Percentiles rank a stretch among this genome's conserved stretches.
Conservation (phyloP, 2,329 filamentous ascomycete genomes). For the Metarhizium anisopliae region DNA sequence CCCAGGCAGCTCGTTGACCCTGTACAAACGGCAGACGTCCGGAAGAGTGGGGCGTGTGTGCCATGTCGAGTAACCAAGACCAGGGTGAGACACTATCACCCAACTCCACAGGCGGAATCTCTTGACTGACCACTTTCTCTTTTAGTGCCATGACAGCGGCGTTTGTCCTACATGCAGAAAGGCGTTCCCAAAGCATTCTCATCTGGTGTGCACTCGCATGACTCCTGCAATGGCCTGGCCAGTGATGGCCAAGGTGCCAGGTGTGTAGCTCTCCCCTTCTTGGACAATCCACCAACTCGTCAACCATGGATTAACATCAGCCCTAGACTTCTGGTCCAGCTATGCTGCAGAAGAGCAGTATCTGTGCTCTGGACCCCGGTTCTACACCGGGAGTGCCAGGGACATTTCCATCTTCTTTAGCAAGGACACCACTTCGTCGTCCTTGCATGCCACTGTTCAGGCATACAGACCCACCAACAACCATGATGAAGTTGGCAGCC, state of each 20-base stretch:
- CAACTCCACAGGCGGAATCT: constrained; percentile 8
- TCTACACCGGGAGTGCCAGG: constrained; percentile 26
- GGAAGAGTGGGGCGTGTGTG: constrained; percentile 38
- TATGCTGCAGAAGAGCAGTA: constrained; percentile 24
- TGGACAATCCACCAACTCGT: background rate
- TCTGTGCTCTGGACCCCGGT: constrained; percentile 23
- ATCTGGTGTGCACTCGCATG: constrained; percentile 29
- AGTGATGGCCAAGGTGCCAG: constrained; percentile 27
- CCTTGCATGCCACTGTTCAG: constrained; percentile 29
- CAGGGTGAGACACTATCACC: constrained; percentile 28
- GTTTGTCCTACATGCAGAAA: constrained; percentile 33
- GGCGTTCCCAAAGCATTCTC: constrained; percentile 30
- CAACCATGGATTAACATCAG: constrained; percentile 10
- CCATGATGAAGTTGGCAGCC: constrained; percentile 18
- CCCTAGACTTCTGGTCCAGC: constrained; percentile 28
- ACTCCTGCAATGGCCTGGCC: constrained; percentile 28
- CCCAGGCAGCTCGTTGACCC: constrained; percentile 28
- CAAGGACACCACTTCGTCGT: constrained; percentile 26
- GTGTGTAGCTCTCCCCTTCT: constrained; percentile 17
- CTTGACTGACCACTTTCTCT: constrained; percentile 17
- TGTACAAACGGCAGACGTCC: constrained; percentile 38
- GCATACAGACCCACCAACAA: constrained; percentile 25
- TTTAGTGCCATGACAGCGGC: constrained; percentile 30
- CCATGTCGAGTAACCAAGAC: constrained; percentile 39
- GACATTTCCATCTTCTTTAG: constrained; percentile 28